Evolutionary conservation across 192 early-diverging fungal genomes (phyloP), one percentile per base, ranked within the genome.

Genomic region (Coemansia sp.): DNA sequence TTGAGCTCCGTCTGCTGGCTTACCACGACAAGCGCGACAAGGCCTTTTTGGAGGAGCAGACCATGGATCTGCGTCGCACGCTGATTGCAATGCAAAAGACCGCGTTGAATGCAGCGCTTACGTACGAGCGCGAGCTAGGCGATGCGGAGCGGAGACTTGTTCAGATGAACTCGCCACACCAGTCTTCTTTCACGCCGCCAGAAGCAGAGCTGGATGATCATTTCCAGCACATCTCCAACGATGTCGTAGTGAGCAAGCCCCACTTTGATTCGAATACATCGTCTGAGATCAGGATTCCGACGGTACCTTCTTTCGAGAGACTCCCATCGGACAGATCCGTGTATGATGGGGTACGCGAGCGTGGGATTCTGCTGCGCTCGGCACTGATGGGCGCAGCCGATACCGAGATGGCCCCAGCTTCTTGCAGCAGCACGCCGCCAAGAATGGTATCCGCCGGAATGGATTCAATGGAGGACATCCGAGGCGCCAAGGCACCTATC

Each of bases 31-130:
- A 75, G 43, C 70, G 61, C 4, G 73, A 71, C 40, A 64, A 72
- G 37, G 21, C 37, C 16, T 12, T 23, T 4, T 64, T 84, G 32
- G 81, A 78, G n/a, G 72, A 75, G 65, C 69, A 72, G 38, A 69
- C 61, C 21, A 76, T 75, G 66, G 81, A 79, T 18, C 68, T 75
- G 58, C 75, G 81, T 7, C 81, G 76, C 62, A 84, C 81, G 13
- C 68, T 84, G 68, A 53, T 84, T 13, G 76, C 73, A 4, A 84
- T 84, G 81, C 81, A 78, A 26, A 71, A 71, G 60, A 84, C 81
- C 4, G 81, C 81, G 5, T 56, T 84, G 3, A 76, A 76, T 39
- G 76, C 81, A 3, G 76, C 81, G 0, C 59, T 84, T 38, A 54
- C 76, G 1, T 84, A 84, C 53, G 81, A 84, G 73, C 76, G 70